Evolutionary conservation across 352 stramenopile genomes (phyloP), one percentile per base, ranked within the genome.

Genomic region (Ochromonadaceae sp.): DNA sequence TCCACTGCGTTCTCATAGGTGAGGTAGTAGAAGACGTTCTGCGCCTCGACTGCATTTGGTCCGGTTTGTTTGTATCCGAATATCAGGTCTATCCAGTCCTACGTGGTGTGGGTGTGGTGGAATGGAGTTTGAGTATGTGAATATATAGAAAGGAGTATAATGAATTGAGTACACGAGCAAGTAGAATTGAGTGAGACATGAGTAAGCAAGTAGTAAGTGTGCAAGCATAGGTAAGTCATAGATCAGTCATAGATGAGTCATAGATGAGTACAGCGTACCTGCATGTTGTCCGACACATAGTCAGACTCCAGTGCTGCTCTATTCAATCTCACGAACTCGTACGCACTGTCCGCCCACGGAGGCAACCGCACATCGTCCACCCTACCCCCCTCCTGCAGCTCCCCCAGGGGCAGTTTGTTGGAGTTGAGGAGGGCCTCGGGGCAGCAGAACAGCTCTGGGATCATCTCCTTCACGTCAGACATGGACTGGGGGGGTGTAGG

Each of bases 1-100:
- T 99, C 91, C 9, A 99, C 87, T 48, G 91, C 88, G 32, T 91
- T 92, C 80, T 99, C 93, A 73, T 99, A 99, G 9, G 92, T 98
- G 14, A 98, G 78, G 67, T 98, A 91, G 53, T 98, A 96, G 76
- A 98, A 99, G 7, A 95, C 87, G 67, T 99, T 99, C 49, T 90
- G 83, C 2, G 91, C 82, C 26, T 86, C 78, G 15, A 97, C 82
- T 31, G 93, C 92, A 41, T 91, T 81, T 57, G 86, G 10, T 36
- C 81, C 82, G 65, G 92, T 82, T 67, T 96, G 91, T 69, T 93
- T 97, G 63, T 77, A 87, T 7, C 93, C 93, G 75, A 97, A 98
- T 41, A 98, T 95, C 48, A 98, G 74, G 69, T 98, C 93, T 68
- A 99, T 97, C 94, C 94, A 99, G 65, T 91, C 70, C 50, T 95